Evolutionary conservation across 192 early-diverging fungal species (phyloP), one percentile per base, ranked within the genome.

Genomic region (Coemansia sp.): DNA sequence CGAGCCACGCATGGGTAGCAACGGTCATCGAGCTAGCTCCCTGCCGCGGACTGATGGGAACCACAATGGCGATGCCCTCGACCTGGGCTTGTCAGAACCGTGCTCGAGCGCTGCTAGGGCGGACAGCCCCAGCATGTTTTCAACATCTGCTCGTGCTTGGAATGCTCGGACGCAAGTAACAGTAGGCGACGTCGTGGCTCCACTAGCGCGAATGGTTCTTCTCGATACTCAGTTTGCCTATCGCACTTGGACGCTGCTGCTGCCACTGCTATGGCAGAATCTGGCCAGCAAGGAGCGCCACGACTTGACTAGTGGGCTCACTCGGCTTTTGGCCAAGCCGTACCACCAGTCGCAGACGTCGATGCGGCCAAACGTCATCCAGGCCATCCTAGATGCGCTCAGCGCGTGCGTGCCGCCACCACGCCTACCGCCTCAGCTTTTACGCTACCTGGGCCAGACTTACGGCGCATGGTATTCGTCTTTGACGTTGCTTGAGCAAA

Each of bases 391-490:
- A 19, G 92, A 97, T 1, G 95, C 92, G 50, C 89, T 96, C 64
- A 89, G 89, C 55, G 84, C 82, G 15, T 95, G 92, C 60, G 56
- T 83, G 0, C 90, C 94, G 2, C 34, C 83, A 5, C 89, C 95
- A 24, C 87, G 88, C 38, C 80, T 99, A 17, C 94, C 98, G 9
- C 96, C 98, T 19, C 94, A 96, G 70, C 87, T 99, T 32, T 84
- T 99, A 48, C 93, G 91, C 51, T 96, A 95, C 71, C 85, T 98
- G 27, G 95, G 93, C n/a, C 92, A 92, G 71, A 86, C 87, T 2
- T 94, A 93, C 80, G 89, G 95, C 65, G 95, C 95, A 1, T 98
- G 96, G 96, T 91, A 98, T 72, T 90, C 86, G 24, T 87, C 93
- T 0, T 81, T 95, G 63, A 89, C 93, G 56, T 75, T 97, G n/a